Percentiles rank a stretch among this genome's conserved stretches.
phyloP scores from a whole-genome alignment of 1,284 basidiomycete genomes.

The Fomitopsis schrenkii region DNA sequence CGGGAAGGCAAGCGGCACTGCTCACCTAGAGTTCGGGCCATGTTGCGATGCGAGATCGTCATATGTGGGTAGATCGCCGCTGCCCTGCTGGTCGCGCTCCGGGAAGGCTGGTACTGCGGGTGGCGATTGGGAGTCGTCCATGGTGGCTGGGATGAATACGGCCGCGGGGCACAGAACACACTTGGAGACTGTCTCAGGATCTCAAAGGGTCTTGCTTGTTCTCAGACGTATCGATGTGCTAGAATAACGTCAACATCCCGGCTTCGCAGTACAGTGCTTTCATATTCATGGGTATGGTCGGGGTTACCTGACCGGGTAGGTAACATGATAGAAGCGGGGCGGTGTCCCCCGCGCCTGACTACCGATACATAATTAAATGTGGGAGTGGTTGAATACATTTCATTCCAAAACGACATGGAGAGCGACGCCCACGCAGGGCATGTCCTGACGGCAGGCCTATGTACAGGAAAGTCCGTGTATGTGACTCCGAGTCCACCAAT shows the following conservation, averaged over 20 bases:
- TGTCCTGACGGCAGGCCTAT: neutral
- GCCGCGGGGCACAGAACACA: neutral
- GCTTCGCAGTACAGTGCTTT: neutral
- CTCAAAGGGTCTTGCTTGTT: neutral
- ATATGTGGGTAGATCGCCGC: conserved; percentile 68
- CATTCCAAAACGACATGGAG: neutral
- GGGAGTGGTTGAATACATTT: neutral
- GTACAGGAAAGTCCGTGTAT: neutral
- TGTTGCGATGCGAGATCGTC: conserved; percentile 67
- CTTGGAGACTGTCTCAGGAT: conserved; percentile 2
- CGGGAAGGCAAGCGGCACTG: conserved; percentile 8
- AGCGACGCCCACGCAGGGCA: neutral
- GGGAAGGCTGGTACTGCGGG: conserved; percentile 22
- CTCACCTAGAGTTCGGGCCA: conserved; percentile 72
- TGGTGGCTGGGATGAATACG: conserved; percentile 7
- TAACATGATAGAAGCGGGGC: neutral
- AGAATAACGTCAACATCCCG: neutral
- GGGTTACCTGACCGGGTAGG: neutral
- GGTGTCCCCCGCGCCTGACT: neutral
- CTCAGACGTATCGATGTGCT: neutral
- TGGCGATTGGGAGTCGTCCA: conserved; percentile 17
- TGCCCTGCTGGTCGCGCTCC: conserved; percentile 59
- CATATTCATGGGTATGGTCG: neutral
- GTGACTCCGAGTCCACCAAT: neutral
- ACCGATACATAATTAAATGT: neutral